These are phyloP conservation scores for Raffaelea deltoideospora DNA, from an alignment of 2,329 filamentous ascomycete genomes.

Conservation along the genomic window DNA sequence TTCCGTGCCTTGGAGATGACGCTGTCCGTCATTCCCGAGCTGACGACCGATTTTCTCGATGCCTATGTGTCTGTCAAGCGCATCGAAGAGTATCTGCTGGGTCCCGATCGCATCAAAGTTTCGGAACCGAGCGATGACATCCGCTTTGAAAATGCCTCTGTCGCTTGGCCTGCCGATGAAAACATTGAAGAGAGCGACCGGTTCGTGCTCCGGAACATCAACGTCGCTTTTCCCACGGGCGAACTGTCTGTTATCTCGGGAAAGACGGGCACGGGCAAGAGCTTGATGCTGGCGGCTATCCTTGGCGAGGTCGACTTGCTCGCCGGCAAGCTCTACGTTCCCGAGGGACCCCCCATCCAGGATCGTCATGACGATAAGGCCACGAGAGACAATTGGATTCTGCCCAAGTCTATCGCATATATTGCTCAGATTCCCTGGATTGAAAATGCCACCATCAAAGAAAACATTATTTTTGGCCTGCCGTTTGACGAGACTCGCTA, in stretches of 20 bases:
- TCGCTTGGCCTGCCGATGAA: constrained; percentile 61
- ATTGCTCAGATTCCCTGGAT: constrained; percentile 76
- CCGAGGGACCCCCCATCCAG: constrained; percentile 29
- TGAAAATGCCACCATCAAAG: constrained; percentile 62
- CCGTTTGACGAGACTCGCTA: constrained; percentile 57
- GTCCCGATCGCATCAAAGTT: constrained; percentile 45
- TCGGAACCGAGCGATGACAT: constrained; percentile 43
- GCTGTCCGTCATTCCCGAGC: constrained; percentile 55
- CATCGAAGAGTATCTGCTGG: constrained; percentile 55
- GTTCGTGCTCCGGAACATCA: constrained; percentile 51
- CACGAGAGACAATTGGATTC: constrained; percentile 50
- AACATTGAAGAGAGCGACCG: constrained; percentile 39
- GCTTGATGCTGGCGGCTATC: constrained; percentile 55
- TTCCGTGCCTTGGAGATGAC: constrained; percentile 61
- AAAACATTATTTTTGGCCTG: constrained; percentile 67
- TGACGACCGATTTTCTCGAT: constrained; percentile 56
- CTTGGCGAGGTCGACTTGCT: constrained; percentile 62
- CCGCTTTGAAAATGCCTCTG: constrained; percentile 48
- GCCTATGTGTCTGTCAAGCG: constrained; percentile 57
- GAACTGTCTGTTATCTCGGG: constrained; percentile 63
- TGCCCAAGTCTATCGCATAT: constrained; percentile 55
- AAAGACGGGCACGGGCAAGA: constrained; percentile 66
- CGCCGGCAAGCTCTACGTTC: constrained; percentile 42
- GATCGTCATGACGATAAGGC: constrained; percentile 49
- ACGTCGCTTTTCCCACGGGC: constrained; percentile 49